Percentiles rank a stretch among this genome's conserved stretches.
These are phyloP conservation scores for Starmerella lactis-condensi DNA, from an alignment of 805 yeast species.

Conservation along the genomic window DNA sequence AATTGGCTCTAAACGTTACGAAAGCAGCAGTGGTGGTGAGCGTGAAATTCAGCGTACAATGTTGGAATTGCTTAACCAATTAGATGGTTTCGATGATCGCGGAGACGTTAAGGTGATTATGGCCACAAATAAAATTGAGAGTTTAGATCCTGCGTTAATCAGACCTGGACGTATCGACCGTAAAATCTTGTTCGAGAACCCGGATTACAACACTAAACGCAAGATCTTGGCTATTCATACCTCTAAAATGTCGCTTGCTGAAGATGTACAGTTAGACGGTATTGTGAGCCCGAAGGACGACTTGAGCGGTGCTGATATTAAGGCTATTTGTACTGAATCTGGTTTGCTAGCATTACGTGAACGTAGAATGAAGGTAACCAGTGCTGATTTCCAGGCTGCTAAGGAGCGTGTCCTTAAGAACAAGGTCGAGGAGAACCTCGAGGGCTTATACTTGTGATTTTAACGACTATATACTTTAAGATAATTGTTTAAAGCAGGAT, in stretches of 20 bases:
- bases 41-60: conserved; percentile 94
- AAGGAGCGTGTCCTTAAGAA: conserved; percentile 91
- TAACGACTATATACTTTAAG: neutral
- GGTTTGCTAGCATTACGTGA: conserved; percentile 90
- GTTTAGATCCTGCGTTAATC: conserved; percentile 85
- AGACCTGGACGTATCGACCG: conserved; percentile 97
- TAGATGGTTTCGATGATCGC: conserved; percentile 93
- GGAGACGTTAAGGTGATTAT: conserved; percentile 94
- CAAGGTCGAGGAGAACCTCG: conserved; percentile 88
- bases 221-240: conserved; percentile 86
- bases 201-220: conserved; percentile 80
- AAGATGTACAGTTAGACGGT: conserved; percentile 76
- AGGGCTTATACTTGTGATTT: conserved; percentile 62
- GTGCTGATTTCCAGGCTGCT: conserved; percentile 81
- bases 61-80: conserved; percentile 85
- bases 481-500: neutral
- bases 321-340: conserved; percentile 94
- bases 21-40: conserved; percentile 81
- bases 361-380: conserved; percentile 93
- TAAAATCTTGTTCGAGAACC: conserved; percentile 87
- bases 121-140: conserved; percentile 93
- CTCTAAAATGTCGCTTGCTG: conserved; percentile 73
- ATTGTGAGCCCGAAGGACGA: conserved; percentile 83
- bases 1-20: conserved; percentile 95
- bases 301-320: conserved; percentile 90